A percentile compares a stretch with the other conserved stretches of the same genome.
These are phyloP conservation scores for Pseudogymnoascus destructans DNA, from an alignment of 2,329 filamentous ascomycete genomes.

Conservation along the genomic window DNA sequence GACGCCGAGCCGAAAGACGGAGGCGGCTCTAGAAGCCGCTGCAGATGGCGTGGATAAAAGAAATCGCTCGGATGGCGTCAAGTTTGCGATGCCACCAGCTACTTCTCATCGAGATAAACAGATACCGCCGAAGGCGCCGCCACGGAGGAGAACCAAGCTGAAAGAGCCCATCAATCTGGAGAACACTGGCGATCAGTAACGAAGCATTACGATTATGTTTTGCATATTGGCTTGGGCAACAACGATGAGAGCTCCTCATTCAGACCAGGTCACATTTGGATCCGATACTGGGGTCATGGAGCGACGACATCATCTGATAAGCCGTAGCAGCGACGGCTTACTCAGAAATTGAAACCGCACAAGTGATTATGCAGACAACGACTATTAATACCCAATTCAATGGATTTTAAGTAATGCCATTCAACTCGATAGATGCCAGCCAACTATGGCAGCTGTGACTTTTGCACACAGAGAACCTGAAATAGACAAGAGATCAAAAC, in stretches of 20 bases:
- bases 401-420: constrained; percentile 6
- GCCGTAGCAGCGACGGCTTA: not conserved
- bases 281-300: not conserved
- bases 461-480: constrained; percentile 10
- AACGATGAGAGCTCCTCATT: not conserved
- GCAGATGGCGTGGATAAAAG: constrained; percentile 11
- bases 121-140: not conserved
- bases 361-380: not conserved
- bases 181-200: not conserved
- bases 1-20: constrained; percentile 54
- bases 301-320: not conserved
- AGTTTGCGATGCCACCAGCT: not conserved
- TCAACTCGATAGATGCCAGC: constrained; percentile 8
- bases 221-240: not conserved
- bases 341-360: not conserved
- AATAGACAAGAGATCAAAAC: constrained; percentile 10
- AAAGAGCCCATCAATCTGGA: not conserved
- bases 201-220: not conserved
- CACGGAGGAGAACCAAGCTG: not conserved
- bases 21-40: constrained; percentile 20
- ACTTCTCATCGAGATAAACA: not conserved
- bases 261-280: not conserved
- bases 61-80: not conserved
- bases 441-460: constrained; percentile 10
- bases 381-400: constrained; percentile 8